Base-by-base conservation (phyloP, 148 eudicot species). In the Chenopodium quinoa region DNA sequence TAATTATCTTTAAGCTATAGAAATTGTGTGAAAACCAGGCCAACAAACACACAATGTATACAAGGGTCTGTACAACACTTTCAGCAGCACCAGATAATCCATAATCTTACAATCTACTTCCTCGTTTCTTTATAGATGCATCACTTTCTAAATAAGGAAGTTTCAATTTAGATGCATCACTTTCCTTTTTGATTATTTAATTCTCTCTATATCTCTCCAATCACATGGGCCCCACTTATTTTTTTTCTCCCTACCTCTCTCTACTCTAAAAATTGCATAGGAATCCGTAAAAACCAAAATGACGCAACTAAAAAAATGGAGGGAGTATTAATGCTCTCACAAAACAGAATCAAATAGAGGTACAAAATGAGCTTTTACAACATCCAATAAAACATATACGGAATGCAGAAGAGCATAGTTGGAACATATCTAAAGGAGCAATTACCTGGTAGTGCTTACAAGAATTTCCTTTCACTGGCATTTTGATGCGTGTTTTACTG, bases 381-480 rank as follows among this genome's bases (percentile, higher is more conserved):
- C 17, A 67, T 9, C 11, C 2, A 29, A 67, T 13, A 2, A 11
- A 9, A 50, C 54, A 67, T 27, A 27, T 27, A 3, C 7, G 1
- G 17, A 29, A 29, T 4, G 29, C 71, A 29, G 29, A 67, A 27
- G 71, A 56, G 62, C 52, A 25, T 70, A 25, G n/a, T 46, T 77
- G 14, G 31, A 54, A 44, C 80, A 34, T 16, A 77, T 20, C 29
- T 20, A 40, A 79, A 65, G 62, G 76, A 77, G 81, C 81, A 86
- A 78, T 87, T 69, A 95, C 99, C 94, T 93, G 97, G 86, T 84
- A 89, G 87, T 95, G 99, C 80, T 92, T 95, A 90, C 99, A 95
- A 31, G 80, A 76, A 82, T 86, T 88, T 76, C 99, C 99, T 86
- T 95, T 95, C 22, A 88, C 94, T 76, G 99, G 97, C 56, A 75